Evolutionary conservation across 129 eudicot species (phyloP), one percentile per base, ranked within the genome.

Genomic region (Erigeron canadensis): DNA sequence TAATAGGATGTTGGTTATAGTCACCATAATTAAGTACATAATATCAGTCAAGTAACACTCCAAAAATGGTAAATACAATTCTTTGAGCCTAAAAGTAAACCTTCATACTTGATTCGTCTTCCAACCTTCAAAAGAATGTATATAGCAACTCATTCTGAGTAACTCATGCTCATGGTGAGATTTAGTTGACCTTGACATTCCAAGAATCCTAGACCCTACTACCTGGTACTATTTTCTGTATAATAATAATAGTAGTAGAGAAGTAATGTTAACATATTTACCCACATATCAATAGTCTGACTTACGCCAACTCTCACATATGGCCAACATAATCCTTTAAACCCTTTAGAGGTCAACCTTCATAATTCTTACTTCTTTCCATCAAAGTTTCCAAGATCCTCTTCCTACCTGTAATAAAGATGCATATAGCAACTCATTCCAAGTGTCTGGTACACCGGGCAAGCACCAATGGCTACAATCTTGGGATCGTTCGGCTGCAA

Each of bases 381-480:
- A 41, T 83, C 77, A 81, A 21, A 10, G 41, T 74, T 77, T 79
- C 88, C 91, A 87, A 34, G 88, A 80, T 16, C 95, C 95, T 69
- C 62, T 78, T 56, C 86, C 84, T 28, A 66, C 47, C 70, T 85
- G 79, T 73, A 89, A 62, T 28, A 92, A 86, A 56, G 96, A 86
- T 21, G 83, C 95, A 76, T 89, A 93, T 10, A 93, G 76, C 80
- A 93, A 77, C 84, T 93, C 96, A 61, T 93, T 93, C 98, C 96
- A 93, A 45, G 96, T 89, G 50, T 93, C 98, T 0, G 98, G 98
- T 12, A 93, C 98, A 16, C 98, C 98, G 4, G 98, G 98, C 83
- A 93, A 75, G 84, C 98, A 93, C 96, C 96, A 93, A 76, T 93
- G 98, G 78, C 98, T 93, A 77, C 98, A 93, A 75, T 93, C 98